Percentiles rank a stretch among this genome's conserved stretches.
phyloP scores from a whole-genome alignment of 2,329 filamentous ascomycete genomes.

The Ambrosiella xylebori region DNA sequence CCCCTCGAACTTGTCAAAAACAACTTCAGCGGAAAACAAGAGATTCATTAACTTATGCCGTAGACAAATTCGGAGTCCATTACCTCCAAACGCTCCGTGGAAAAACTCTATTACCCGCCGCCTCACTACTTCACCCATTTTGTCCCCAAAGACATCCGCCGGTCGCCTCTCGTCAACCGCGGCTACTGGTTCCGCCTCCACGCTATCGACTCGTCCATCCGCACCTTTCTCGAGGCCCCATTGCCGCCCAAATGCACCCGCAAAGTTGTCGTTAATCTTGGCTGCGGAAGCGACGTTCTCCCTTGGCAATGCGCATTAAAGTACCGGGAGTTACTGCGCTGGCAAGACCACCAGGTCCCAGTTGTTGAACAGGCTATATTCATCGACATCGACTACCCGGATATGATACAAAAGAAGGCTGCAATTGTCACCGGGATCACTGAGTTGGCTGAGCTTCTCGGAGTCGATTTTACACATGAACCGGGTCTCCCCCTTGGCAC shows the following conservation, averaged over 20 bases:
- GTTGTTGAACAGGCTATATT: conserved; percentile 44
- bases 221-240: conserved; percentile 43
- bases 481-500: conserved; percentile 17
- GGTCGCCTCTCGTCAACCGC: conserved; percentile 78
- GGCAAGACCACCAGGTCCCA: background rate
- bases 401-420: conserved; percentile 60
- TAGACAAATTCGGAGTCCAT: conserved; percentile 85
- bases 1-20: too few species aligned
- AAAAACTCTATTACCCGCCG: conserved; percentile 65
- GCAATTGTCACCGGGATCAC: conserved; percentile 46
- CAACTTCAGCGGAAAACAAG: too few species aligned
- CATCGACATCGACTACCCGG: conserved; percentile 72
- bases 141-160: conserved; percentile 63
- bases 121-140: conserved; percentile 79
- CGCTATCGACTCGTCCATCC: conserved; percentile 58
- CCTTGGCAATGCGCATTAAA: conserved; percentile 66
- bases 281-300: conserved; percentile 78
- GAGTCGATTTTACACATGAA: conserved; percentile 15
- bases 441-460: conserved; percentile 31
- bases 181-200: conserved; percentile 78
- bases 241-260: conserved; percentile 23
- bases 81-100: conserved; percentile 83
- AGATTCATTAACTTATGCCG: conserved; percentile 9
- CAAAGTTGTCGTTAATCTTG: conserved; percentile 69
- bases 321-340: conserved; percentile 31